A percentile compares a stretch with the other conserved stretches of the same genome.
These are phyloP conservation scores for Dothideomycetes sp. DNA, from an alignment of 2,329 filamentous ascomycete species.

Conservation along the genomic window DNA sequence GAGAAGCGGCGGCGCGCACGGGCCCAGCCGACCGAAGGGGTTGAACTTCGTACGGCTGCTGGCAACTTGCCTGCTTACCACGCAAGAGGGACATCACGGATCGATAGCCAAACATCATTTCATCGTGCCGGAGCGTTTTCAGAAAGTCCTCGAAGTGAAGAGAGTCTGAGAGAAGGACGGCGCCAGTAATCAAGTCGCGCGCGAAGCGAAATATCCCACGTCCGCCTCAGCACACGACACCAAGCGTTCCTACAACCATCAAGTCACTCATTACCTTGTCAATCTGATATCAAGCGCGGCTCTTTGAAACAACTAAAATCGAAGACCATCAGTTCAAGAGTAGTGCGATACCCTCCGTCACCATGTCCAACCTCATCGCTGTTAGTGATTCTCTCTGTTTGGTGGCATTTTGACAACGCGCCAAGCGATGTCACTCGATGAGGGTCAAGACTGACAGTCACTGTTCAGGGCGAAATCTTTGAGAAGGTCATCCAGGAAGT, in stretches of 20 bases:
- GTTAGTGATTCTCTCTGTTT: constrained; percentile 13
- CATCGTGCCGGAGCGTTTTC: background rate
- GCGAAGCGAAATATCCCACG: background rate
- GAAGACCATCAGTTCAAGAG: no score
- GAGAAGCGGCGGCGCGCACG: constrained; percentile 2
- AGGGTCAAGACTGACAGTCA: constrained; percentile 1
- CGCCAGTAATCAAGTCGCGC: background rate
- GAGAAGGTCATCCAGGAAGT: constrained; percentile 78
- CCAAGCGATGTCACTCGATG: background rate
- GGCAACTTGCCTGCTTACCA: constrained; percentile 13
- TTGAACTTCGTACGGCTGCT: constrained; percentile 8
- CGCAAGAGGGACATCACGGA: constrained; percentile 8
- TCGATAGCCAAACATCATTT: constrained; percentile 2
- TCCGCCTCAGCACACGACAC: background rate
- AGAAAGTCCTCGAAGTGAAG: background rate
- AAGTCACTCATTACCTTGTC: background rate
- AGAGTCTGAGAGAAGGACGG: background rate
- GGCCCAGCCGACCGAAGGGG: constrained; percentile 3
- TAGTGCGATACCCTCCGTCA: constrained; percentile 1
- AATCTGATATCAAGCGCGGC: background rate
- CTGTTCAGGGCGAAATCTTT: constrained; percentile 63
- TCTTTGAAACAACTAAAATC: no score
- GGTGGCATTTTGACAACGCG: background rate
- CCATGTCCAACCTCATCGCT: constrained; percentile 17
- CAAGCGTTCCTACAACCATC: background rate